Conservation (phyloP, 371 early-diverging fungal genomes). For the Entomophthora muscae region DNA sequence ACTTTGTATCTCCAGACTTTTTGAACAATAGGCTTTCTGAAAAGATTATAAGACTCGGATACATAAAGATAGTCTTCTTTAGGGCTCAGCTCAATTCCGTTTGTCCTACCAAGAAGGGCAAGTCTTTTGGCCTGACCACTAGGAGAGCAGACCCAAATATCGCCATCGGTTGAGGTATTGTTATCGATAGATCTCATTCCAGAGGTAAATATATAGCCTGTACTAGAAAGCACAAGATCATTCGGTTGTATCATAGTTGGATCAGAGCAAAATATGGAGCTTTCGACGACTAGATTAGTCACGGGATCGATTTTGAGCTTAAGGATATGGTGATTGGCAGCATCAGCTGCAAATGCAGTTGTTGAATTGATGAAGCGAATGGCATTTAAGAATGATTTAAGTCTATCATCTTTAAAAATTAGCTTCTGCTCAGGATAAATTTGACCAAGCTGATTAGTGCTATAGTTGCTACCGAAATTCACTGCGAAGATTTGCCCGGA, state of each 20-base stretch:
- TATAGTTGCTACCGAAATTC: conserved; percentile 5
- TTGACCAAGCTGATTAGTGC: not conserved
- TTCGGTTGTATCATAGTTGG: conserved; percentile 24
- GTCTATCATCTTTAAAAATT: not conserved
- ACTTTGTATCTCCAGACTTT: conserved; percentile 14
- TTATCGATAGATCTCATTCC: conserved; percentile 23
- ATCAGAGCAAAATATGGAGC: conserved; percentile 17
- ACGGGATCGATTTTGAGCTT: not conserved
- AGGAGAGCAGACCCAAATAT: conserved; percentile 23
- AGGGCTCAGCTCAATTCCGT: conserved; percentile 29
- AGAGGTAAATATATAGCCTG: conserved; percentile 21
- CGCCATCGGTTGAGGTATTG: conserved; percentile 21
- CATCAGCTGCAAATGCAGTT: not conserved
- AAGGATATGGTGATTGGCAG: not conserved
- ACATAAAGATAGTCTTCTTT: conserved; percentile 26
- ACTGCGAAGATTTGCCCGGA: not conserved
- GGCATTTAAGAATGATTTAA: not conserved
- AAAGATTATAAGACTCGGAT: conserved; percentile 20
- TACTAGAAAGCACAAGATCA: conserved; percentile 23
- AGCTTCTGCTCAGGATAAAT: not conserved
- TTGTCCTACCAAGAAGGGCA: conserved; percentile 21
- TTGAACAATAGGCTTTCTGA: conserved; percentile 18
- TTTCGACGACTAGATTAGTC: not conserved
- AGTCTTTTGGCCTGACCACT: conserved; percentile 16
- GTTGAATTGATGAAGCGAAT: not conserved